Evolutionary conservation across 495 filamentous ascomycete genomes (phyloP).

Genomic region (Talaromyces nanjingensis): DNA sequence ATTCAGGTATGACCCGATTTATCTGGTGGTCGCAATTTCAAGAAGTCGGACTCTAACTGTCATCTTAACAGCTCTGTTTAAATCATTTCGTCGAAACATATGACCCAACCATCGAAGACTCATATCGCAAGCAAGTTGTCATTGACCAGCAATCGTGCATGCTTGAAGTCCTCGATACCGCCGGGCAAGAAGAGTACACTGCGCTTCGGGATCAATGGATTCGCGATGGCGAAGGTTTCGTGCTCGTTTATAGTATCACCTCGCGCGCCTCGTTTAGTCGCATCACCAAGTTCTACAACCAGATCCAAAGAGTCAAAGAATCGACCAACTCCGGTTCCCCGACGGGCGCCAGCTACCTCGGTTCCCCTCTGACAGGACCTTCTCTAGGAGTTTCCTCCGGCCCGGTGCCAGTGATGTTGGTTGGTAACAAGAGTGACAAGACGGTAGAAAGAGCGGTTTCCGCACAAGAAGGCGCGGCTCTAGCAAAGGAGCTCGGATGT

Average conservation of each 20-base stretch:
- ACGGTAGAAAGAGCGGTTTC: slow-evolving; percentile 94
- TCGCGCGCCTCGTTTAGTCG: slow-evolving; percentile 90
- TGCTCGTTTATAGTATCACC: slow-evolving; percentile 96
- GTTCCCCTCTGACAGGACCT: slow-evolving; percentile 63
- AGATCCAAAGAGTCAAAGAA: slow-evolving; percentile 96
- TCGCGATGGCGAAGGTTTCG: slow-evolving; percentile 93
- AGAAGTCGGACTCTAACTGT: slow-evolving; percentile 11
- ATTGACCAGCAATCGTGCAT: slow-evolving; percentile 96
- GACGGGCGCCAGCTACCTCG: slow-evolving; percentile 47
- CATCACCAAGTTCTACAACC: slow-evolving; percentile 91
- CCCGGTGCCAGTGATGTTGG: slow-evolving; percentile 91
- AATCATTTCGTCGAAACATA: slow-evolving; percentile 85
- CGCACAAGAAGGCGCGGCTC: slow-evolving; percentile 86
- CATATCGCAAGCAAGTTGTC: slow-evolving; percentile 96
- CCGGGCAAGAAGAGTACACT: slow-evolving; percentile 99
- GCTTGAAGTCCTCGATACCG: slow-evolving; percentile 97
- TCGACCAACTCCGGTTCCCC: slow-evolving; percentile 70
- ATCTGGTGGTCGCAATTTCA: slow-evolving; percentile 1
- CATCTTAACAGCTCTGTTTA: slow-evolving; percentile 52
- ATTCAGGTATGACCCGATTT: slow-evolving; percentile 68
- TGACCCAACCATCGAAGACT: slow-evolving; percentile 95
- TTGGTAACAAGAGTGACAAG: slow-evolving; percentile 96
- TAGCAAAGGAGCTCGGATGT: slow-evolving; percentile 88
- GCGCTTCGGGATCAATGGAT: slow-evolving; percentile 98
- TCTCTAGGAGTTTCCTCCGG: slow-evolving; percentile 48